phyloP scores from a whole-genome alignment of 495 filamentous ascomycete species.

The Hamigera avellanea region DNA sequence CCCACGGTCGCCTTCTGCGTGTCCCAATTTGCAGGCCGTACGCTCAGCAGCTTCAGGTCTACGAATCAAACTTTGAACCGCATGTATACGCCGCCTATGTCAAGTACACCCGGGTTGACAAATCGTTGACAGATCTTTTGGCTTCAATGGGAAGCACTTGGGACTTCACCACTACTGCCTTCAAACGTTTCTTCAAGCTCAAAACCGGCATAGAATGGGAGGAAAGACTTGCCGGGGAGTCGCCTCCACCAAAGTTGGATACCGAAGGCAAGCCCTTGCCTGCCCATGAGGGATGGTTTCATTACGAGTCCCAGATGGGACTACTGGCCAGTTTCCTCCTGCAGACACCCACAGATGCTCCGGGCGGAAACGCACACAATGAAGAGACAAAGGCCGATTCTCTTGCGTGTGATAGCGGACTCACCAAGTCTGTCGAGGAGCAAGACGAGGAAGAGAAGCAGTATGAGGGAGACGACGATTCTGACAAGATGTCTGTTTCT shows the following conservation, averaged over 20 bases:
- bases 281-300: slow-evolving; percentile 23
- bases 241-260: slow-evolving; percentile 10
- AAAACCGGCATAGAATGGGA: slow-evolving; percentile 48
- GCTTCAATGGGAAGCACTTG: slow-evolving; percentile 18
- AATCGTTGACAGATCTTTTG: slow-evolving; percentile 14
- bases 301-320: slow-evolving; percentile 8
- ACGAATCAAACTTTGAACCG: slow-evolving; percentile 34
- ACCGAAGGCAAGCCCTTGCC: slow-evolving; percentile 15
- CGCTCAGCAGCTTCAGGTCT: slow-evolving; percentile 31
- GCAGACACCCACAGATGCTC: neutral
- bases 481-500: too few relatives aligned
- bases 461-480: too few relatives aligned
- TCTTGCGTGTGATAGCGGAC: neutral
- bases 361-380: neutral
- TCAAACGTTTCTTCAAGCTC: slow-evolving; percentile 43
- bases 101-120: slow-evolving; percentile 23
- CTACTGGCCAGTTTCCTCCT: slow-evolving; percentile 16
- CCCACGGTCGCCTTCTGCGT: too few relatives aligned
- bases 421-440: too few relatives aligned
- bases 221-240: slow-evolving; percentile 18
- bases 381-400: neutral
- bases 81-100: slow-evolving; percentile 31
- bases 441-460: too few relatives aligned
- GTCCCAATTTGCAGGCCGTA: slow-evolving; percentile 1
- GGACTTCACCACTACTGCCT: slow-evolving; percentile 28